Evolutionary conservation across 805 yeast genomes (phyloP), one percentile per base, ranked within the genome.

Genomic region (Yarrowia porcina): DNA sequence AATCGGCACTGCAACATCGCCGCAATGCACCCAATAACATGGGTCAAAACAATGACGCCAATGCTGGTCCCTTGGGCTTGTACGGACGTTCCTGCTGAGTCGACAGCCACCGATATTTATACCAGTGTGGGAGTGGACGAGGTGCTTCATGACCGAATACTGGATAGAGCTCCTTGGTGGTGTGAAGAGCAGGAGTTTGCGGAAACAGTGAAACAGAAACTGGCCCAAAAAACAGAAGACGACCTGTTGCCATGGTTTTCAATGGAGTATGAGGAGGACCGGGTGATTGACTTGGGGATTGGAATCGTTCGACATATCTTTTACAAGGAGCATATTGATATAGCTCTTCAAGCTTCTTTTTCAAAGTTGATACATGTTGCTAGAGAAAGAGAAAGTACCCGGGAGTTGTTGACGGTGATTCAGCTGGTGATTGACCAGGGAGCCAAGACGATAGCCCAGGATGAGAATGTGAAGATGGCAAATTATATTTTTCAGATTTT

Each of bases 401-500:
- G 28, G 7, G 39, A 49, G 21, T 25, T 49, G n/a, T 13, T 49
- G 39, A 21, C 38, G 21, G 56, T 49, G 7, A n/a, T 49, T 9
- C 56, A 33, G 15, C 4, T 49, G 56, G 20, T 49, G 9, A 49
- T 49, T 12, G 39, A 49, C 21, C 28, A 49, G 30, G 39, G 39
- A 13, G 20, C 38, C 15, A 49, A 33, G 28, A 32, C 56, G 13
- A 21, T 49, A 2, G 38, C 39, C n/a, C 56, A 33, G 27, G 56
- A 49, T 39, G 56, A 49, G 13, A 49, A 49, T n/a, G 56, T 49
- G 28, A 49, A 49, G 21, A 49, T 49, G 56, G 56, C 56, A 18
- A 49, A 49, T 15, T 49, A 49, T 39, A 49, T 49, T 32, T 49
- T 49, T 30, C 15, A 13, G 11, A 32, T 32, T 20, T 12, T 49